These are phyloP conservation scores for Aspergillus ellipticus DNA, from an alignment of 495 filamentous ascomycete species.

Conservation along the genomic window DNA sequence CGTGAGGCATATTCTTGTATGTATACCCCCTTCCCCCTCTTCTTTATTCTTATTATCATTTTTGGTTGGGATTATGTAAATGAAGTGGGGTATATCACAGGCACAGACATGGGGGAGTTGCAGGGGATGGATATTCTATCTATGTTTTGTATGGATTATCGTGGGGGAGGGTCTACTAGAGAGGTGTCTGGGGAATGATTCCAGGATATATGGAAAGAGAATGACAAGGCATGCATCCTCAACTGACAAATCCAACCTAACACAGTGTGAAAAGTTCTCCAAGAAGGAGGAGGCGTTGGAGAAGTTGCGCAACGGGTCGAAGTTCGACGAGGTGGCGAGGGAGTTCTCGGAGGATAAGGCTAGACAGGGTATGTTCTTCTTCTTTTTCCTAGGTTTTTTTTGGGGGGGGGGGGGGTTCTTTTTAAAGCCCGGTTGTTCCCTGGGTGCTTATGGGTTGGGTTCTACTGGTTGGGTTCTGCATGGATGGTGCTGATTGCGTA, in stretches of 20 bases:
- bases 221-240: too few relatives aligned
- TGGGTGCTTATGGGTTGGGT: too few relatives aligned
- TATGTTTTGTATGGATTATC: too few relatives aligned
- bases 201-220: too few relatives aligned
- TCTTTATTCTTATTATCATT: neutral
- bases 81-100: too few relatives aligned
- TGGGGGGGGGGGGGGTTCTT: neutral
- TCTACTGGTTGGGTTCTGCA: neutral
- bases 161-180: too few relatives aligned
- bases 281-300: slow-evolving; percentile 85
- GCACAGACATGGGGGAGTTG: too few relatives aligned
- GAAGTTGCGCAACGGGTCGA: slow-evolving; percentile 69
- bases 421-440: neutral
- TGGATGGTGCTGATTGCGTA: slow-evolving; percentile 22
- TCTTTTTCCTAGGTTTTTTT: neutral
- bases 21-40: slow-evolving; percentile 18
- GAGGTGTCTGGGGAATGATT: too few relatives aligned
- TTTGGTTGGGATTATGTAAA: neutral
- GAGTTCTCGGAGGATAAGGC: slow-evolving; percentile 91
- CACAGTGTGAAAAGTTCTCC: slow-evolving; percentile 78
- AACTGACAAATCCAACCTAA: neutral
- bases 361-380: slow-evolving; percentile 57
- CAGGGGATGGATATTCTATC: too few relatives aligned
- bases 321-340: slow-evolving; percentile 85
- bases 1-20: slow-evolving; percentile 81